Conservation (phyloP, 306 rosid species). For the Prunus salicina region DNA sequence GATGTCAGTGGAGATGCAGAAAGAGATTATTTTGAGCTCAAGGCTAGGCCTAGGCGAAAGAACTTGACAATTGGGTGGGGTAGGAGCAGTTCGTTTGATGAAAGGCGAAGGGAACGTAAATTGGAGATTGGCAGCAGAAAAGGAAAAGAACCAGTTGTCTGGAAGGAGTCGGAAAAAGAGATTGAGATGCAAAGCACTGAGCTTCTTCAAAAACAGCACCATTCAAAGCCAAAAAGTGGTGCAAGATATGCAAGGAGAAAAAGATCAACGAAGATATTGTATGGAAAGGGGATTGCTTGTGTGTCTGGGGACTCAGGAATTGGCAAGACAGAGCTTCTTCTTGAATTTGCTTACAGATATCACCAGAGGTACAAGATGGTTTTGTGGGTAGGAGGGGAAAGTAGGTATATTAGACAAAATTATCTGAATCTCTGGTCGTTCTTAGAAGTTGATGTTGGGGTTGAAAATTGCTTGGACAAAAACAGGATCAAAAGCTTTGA, state of each 20-base stretch:
- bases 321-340: conserved; percentile 85
- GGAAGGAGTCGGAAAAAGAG: conserved; percentile 87
- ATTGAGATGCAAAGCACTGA: conserved; percentile 73
- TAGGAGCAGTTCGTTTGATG: conserved; percentile 53
- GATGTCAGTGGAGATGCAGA: conserved; percentile 70
- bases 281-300: conserved; percentile 85
- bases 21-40: conserved; percentile 75
- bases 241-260: conserved; percentile 55
- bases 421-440: conserved; percentile 70
- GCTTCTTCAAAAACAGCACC: conserved; percentile 46
- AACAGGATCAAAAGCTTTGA: conserved; percentile 56
- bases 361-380: conserved; percentile 89
- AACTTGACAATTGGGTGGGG: conserved; percentile 61
- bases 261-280: conserved; percentile 55
- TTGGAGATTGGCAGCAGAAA: conserved; percentile 40
- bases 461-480: conserved; percentile 60
- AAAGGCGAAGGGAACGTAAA: conserved; percentile 48
- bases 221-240: conserved; percentile 45
- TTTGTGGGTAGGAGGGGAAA: conserved; percentile 84
- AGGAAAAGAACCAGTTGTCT: conserved; percentile 76
- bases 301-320: conserved; percentile 83
- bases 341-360: conserved; percentile 85
- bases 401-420: conserved; percentile 77
- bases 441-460: conserved; percentile 82
- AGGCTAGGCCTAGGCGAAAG: conserved; percentile 68